Percentiles rank a stretch among this genome's conserved stretches.
These are phyloP conservation scores for Pichia gijzeniarum DNA, from an alignment of 805 yeast genomes.

Conservation along the genomic window DNA sequence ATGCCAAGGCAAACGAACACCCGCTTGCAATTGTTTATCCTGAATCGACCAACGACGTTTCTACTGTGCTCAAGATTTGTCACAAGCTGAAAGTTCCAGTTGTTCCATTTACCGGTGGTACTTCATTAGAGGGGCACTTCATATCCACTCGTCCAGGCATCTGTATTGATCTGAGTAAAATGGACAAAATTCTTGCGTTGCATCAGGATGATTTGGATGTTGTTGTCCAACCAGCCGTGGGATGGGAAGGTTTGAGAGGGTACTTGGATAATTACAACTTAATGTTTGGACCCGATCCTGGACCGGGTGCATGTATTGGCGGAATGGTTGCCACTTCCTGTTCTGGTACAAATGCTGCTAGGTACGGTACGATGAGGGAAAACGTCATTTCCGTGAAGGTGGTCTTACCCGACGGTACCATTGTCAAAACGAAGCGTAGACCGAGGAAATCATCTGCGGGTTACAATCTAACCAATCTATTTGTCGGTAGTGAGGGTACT, in stretches of 20 bases:
- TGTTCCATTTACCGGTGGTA: constrained; percentile 71
- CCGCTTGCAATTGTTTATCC: constrained; percentile 53
- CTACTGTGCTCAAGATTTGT: constrained; percentile 54
- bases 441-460: constrained; percentile 80
- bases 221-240: constrained; percentile 71
- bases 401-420: constrained; percentile 74
- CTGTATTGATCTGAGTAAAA: constrained; percentile 50
- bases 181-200: constrained; percentile 52
- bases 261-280: constrained; percentile 42
- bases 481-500: constrained; percentile 83
- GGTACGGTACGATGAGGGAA: constrained; percentile 79
- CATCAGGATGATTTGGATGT: constrained; percentile 64
- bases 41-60: constrained; percentile 58
- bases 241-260: constrained; percentile 67
- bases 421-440: constrained; percentile 65
- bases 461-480: constrained; percentile 66
- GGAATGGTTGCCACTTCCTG: constrained; percentile 77
- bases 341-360: constrained; percentile 73
- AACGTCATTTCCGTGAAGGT: constrained; percentile 63
- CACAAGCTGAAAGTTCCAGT: constrained; percentile 59
- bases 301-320: constrained; percentile 76
- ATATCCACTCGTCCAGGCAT: constrained; percentile 63
- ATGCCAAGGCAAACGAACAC: constrained; percentile 27
- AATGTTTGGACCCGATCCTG: constrained; percentile 71
- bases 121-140: constrained; percentile 79